Base-by-base conservation (phyloP, 192 early-diverging fungal genomes). In the Radiomyces spectabilis region DNA sequence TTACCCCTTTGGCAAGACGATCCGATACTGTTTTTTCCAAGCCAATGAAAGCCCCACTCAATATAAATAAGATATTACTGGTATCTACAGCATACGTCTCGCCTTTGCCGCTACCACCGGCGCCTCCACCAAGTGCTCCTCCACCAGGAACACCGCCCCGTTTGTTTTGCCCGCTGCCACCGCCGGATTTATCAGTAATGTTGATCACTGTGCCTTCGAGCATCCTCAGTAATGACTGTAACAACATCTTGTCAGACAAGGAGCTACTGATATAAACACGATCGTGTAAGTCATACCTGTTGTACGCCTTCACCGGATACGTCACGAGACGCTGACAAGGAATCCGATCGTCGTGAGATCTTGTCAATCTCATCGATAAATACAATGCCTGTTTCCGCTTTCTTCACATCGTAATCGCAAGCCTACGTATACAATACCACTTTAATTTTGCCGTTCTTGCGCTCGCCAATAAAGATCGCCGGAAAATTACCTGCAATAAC, bases 291-390 rank as follows among this genome's bases (percentile, higher is more conserved):
- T 8, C 15, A 19, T 48, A 57, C 64, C 55, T 93, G 91, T 61
- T 93, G 91, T 24, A 93, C 91, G 15, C 91, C 91, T 66, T 93
- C 91, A 55, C 91, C 91, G n/a, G 89, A 91, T 0, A 93, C 91
- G 64, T 93, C 91, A 40, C 85, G 85, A 26, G 85, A 84, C 40
- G 83, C 80, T 0, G 83, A 81, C 55, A 75, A 74, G 3, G 83
- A 73, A 59, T 93, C 91, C 0, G 85, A 75, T 53, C 86, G 74
- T 43, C 84, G 74, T n/a, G 91, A 83, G 52, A 93, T 87, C 68
- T 93, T 93, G 74, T 93, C 91, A 41, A 93, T 89, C 65, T 93
- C 91, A 55, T 93, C 91, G 48, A 93, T 91, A 69, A 92, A 93
- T 19, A 93, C 82, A 47, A 93, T 89, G 0, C 91, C 91, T 8